Evolutionary conservation across 2,329 filamentous ascomycete species (phyloP).

Genomic region (Periconia sp.): DNA sequence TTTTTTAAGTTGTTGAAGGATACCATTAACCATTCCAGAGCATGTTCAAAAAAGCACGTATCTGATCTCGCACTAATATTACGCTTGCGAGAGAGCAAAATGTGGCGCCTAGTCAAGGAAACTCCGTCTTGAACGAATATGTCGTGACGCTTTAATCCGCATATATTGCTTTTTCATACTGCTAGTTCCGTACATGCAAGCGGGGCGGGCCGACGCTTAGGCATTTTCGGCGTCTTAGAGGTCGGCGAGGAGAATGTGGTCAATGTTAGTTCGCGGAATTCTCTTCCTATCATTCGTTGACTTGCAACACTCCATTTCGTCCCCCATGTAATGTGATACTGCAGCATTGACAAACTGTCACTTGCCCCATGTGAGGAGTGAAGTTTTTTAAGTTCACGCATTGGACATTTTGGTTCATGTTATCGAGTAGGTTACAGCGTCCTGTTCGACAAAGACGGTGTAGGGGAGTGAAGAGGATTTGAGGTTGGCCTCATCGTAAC

Average conservation of each 20-base stretch:
- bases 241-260: too few relatives aligned
- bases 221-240: background rate
- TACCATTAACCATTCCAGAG: background rate
- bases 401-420: background rate
- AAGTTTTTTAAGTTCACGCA: background rate
- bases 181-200: background rate
- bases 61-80: too few relatives aligned
- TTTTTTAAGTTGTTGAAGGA: background rate
- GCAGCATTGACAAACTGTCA: background rate
- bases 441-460: background rate
- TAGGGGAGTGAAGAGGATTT: too few relatives aligned
- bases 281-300: background rate
- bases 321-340: background rate
- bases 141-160: background rate
- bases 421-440: background rate
- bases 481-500: too few relatives aligned
- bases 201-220: background rate
- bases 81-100: too few relatives aligned
- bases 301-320: background rate
- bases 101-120: background rate
- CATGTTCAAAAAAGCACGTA: too few relatives aligned
- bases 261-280: background rate
- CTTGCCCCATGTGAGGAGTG: background rate
- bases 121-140: background rate
- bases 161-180: background rate